Conservation (phyloP, 257 asterid genomes). For the Prunella vulgaris region DNA sequence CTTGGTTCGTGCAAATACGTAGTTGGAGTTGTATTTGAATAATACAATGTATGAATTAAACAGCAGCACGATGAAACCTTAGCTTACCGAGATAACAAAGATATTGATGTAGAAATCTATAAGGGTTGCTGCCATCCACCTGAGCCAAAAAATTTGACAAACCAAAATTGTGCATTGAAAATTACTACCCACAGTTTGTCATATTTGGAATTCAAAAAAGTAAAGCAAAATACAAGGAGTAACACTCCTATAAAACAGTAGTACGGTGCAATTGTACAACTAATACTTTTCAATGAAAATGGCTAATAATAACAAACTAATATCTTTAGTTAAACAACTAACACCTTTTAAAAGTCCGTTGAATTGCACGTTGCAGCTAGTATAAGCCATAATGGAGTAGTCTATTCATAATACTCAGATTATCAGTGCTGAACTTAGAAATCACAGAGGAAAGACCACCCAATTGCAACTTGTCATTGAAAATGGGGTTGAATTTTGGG, state of each 20-base stretch:
- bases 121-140: conserved; percentile 82
- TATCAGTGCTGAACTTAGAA: not conserved
- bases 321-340: too few relatives aligned
- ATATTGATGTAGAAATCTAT: conserved; percentile 63
- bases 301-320: too few relatives aligned
- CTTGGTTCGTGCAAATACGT: not conserved
- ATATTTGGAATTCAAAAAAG: not conserved
- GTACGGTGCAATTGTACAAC: too few relatives aligned
- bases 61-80: conserved; percentile 2
- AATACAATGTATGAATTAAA: not conserved
- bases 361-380: too few relatives aligned
- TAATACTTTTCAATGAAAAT: too few relatives aligned
- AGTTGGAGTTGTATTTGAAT: not conserved
- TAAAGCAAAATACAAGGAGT: not conserved
- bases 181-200: not conserved
- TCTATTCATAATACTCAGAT: not conserved
- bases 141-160: conserved; percentile 18
- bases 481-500: not conserved
- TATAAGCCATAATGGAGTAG: not conserved
- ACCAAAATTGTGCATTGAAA: not conserved
- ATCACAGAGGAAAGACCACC: not conserved
- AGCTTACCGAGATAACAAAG: conserved; percentile 55
- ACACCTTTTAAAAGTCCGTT: too few relatives aligned
- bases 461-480: not conserved
- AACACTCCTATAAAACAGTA: too few relatives aligned